Base-by-base conservation (phyloP, 106 monocot species). In the Platanthera guangdongensis region DNA sequence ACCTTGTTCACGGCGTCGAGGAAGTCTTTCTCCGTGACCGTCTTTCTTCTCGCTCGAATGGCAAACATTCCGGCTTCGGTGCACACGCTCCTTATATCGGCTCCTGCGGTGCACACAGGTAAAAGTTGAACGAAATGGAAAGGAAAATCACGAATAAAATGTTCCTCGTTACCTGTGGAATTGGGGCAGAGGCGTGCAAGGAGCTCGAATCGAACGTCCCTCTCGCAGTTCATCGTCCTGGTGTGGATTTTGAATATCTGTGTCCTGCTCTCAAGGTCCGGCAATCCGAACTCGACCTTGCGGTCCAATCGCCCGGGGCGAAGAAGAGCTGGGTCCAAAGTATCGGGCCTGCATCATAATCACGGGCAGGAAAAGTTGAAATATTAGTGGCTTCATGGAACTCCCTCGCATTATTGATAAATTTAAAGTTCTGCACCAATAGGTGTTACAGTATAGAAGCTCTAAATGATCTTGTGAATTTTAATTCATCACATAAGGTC, bases 241-340 rank as follows among this genome's bases (percentile, higher is more conserved):
- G 96, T 93, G 84, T 97, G 96, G 59, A 97, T 93, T 81, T 97
- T 97, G 79, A 97, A 97, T 60, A 97, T 97, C 74, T 93, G 93
- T 46, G 96, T 93, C 21, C 96, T 84, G 77, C 93, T 89, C 83
- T 93, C 96, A 82, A 97, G 57, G 78, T 93, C 96, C 19, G 96
- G 96, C 54, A 97, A 76, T 50, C 93, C 93, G 82, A 97, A 97
- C 75, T 97, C 96, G 54, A 97, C 93, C 77, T 97, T 97, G 8
- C 96, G 86, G 52, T 97, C 96, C 86, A 97, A 83, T n/a, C 96
- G 51, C 62, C 96, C 96, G 59, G 96, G 96, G 48, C 93, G 93
- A 8, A 97, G 52, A 39, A 97, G 82, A 22, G 96, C 93, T 14
- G 96, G 96, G 74, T 97, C 96, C 39, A 97, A 82, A 2, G 96